A percentile compares a stretch with the other conserved stretches of the same genome.
These are phyloP conservation scores for Nephelium lappaceum DNA, from an alignment of 345 rosid genomes.

Conservation along the genomic window DNA sequence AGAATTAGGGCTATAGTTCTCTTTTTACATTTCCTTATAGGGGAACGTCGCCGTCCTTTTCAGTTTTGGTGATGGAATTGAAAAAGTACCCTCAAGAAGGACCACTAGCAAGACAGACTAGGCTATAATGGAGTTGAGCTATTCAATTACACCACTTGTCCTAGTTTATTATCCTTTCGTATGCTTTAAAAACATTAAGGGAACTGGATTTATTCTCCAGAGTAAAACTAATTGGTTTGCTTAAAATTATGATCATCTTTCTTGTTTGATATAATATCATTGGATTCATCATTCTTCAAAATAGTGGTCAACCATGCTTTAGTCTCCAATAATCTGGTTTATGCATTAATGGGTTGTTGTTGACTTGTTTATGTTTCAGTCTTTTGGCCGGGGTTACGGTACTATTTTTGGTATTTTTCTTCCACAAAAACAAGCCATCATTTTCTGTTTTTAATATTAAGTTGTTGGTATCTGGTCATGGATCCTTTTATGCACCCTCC, in stretches of 20 bases:
- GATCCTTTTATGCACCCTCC: too few species aligned
- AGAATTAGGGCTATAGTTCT: neutral
- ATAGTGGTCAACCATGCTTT: neutral
- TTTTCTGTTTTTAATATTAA: too few species aligned
- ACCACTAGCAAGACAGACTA: neutral
- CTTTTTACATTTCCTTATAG: neutral
- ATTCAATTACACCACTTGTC: neutral
- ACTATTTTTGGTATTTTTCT: neutral
- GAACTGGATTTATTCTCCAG: neutral
- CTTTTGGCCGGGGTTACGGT: neutral
- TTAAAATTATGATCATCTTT: too few species aligned
- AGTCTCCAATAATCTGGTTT: neutral
- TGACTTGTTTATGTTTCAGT: neutral
- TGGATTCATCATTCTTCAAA: neutral
- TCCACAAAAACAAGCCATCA: too few species aligned
- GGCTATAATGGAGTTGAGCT: neutral
- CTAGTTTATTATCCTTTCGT: neutral
- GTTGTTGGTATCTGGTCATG: too few species aligned
- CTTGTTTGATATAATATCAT: neutral
- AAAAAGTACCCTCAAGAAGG: too few species aligned
- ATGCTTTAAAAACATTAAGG: too few species aligned
- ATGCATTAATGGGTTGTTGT: neutral
- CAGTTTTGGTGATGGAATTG: neutral
- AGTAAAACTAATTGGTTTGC: neutral
- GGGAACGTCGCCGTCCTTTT: too few species aligned